phyloP scores from a whole-genome alignment of 495 filamentous ascomycete genomes.

The Aspergillus olivimuriae region DNA sequence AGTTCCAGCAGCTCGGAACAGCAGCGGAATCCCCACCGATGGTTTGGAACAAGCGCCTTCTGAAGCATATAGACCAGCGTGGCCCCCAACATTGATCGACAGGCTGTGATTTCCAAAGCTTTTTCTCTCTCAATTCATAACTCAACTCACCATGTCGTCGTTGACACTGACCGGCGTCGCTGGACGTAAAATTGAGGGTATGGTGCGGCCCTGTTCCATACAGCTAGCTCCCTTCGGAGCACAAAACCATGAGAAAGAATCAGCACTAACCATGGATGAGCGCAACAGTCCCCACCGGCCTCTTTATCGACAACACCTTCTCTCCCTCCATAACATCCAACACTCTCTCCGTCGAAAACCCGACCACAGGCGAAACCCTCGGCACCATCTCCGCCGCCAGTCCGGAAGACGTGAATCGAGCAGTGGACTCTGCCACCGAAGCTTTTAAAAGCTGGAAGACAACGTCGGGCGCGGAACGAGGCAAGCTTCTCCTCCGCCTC shows the following conservation, averaged over 20 bases:
- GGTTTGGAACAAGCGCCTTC: too few relatives aligned
- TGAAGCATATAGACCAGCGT: too few relatives aligned
- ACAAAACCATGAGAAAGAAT: too few relatives aligned
- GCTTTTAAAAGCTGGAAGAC: constrained; percentile 26
- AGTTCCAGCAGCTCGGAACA: too few relatives aligned
- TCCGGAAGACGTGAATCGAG: constrained; percentile 40
- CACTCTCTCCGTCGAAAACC: constrained; percentile 20
- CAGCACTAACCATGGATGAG: too few relatives aligned
- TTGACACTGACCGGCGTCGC: not conserved
- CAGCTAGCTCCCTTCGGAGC: too few relatives aligned
- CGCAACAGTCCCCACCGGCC: constrained; percentile 14
- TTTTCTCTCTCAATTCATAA: too few relatives aligned
- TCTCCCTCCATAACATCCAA: constrained; percentile 11
- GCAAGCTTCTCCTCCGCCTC: constrained; percentile 36
- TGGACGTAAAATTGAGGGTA: not conserved
- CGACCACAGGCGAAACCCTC: constrained; percentile 24
- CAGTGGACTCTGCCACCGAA: constrained; percentile 44
- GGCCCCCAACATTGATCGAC: too few relatives aligned
- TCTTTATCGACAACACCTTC: constrained; percentile 37
- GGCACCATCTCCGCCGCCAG: constrained; percentile 20
- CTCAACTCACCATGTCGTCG: not conserved
- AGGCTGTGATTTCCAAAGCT: too few relatives aligned
- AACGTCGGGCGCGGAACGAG: constrained; percentile 37
- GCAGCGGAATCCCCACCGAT: too few relatives aligned
- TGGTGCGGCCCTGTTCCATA: not conserved